Evolutionary conservation across 2,329 filamentous ascomycete species (phyloP).

Genomic region (Aspergillus pseudoglaucus): DNA sequence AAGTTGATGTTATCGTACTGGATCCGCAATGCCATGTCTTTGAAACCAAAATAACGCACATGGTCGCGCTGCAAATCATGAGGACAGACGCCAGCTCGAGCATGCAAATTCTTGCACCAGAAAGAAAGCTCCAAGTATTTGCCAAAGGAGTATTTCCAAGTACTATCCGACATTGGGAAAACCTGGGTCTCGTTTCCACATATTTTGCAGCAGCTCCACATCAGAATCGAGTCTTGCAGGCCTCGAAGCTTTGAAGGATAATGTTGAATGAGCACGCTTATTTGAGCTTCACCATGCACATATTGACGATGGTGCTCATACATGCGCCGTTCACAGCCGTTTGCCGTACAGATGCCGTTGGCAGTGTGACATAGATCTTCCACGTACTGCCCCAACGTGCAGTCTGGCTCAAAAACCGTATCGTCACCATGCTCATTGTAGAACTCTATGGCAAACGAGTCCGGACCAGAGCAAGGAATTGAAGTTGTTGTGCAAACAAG

Average conservation of each 20-base stretch:
- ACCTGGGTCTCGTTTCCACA: conserved; percentile 87
- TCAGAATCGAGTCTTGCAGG: conserved; percentile 70
- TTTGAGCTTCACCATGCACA: conserved; percentile 88
- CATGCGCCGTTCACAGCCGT: conserved; percentile 83
- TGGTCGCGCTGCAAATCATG: conserved; percentile 93
- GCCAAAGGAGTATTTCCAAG: conserved; percentile 97
- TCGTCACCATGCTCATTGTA: conserved; percentile 80
- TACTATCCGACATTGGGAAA: conserved; percentile 84
- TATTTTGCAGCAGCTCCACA: conserved; percentile 96
- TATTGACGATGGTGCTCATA: conserved; percentile 92
- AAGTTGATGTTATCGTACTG: conserved; percentile 91
- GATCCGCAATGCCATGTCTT: conserved; percentile 76
- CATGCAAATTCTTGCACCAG: conserved; percentile 77
- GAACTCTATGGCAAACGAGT: conserved; percentile 82
- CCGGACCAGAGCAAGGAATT: conserved; percentile 85
- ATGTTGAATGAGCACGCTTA: conserved; percentile 83
- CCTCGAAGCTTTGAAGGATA: conserved; percentile 60
- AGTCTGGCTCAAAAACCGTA: conserved; percentile 70
- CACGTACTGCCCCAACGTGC: conserved; percentile 88
- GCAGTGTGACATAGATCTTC: conserved; percentile 78
- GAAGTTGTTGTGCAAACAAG: conserved; percentile 90
- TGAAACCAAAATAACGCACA: conserved; percentile 83
- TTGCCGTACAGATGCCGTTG: conserved; percentile 69
- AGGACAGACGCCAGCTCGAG: conserved; percentile 69
- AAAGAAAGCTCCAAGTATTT: conserved; percentile 98